Base-by-base conservation (phyloP, 2,329 filamentous ascomycete species). In the Cytospora mali region DNA sequence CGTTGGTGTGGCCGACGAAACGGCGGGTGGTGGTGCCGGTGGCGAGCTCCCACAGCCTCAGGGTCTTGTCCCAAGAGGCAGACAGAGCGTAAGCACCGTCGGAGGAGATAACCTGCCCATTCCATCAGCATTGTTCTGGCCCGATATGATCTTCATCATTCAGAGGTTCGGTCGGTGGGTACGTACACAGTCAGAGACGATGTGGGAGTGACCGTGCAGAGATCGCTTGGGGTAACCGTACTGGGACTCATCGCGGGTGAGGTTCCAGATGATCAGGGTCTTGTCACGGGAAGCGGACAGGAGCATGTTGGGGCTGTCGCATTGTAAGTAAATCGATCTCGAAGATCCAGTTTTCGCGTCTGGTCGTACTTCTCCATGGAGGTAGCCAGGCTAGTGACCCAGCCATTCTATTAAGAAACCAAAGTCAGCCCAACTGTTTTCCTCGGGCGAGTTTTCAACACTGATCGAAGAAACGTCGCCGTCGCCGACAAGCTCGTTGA, bases 191-290 rank as follows among this genome's bases (percentile, higher is more conserved):
- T 99, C 95, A 81, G 95, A 98, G 79, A 99, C 93, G 81, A 99
- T 99, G 90, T 99, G 95, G 70, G 93, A 97, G 88, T 99, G 95
- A 77, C 95, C 95, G 84, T 96, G 90, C 73, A 99, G 93, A 78
- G 92, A 96, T 84, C 95, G 90, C 89, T 99, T 98, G 78, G 95
- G 95, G 88, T 97, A 97, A 75, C 95, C 95, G 87, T 98, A 99
- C 79, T 92, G 90, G 79, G 89, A 88, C 85, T 98, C 95, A 82
- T 98, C 93, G 83, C 95, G 94, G 81, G 95, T 98, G 77, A 99
- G 88, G 88, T 97, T 97, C 95, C 95, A 99, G 88, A 99, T 96
- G 85, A 99, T 99, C 80, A 99, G 86, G 73, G 91, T 92, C 91
- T 98, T 97, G 88, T 99, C 95, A 84, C 95, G 93, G 79, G 88